These are phyloP conservation scores for Arabidopsis suecica DNA, from an alignment of 345 rosid genomes.

Conservation along the genomic window DNA sequence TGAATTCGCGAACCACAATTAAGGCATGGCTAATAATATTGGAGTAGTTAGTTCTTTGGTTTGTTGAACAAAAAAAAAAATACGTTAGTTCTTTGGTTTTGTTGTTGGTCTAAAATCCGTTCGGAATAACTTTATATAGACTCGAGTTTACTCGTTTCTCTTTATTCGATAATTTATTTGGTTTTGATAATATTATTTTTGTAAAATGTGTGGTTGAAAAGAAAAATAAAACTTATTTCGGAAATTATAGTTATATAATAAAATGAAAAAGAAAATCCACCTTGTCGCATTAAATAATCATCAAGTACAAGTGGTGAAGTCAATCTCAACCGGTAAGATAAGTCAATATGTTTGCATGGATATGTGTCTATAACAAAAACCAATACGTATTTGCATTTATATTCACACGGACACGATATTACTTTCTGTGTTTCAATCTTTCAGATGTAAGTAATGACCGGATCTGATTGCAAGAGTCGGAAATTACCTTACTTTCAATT, in stretches of 20 bases:
- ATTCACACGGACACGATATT: slow-evolving; percentile 4
- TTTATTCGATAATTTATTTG: background rate
- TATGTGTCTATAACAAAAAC: slow-evolving; percentile 15
- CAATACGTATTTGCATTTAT: slow-evolving; percentile 3
- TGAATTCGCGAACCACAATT: background rate
- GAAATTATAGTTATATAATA: background rate
- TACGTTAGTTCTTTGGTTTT: background rate
- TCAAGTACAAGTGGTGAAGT: slow-evolving; percentile 23
- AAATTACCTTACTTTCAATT: slow-evolving; percentile 28
- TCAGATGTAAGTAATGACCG: slow-evolving; percentile 3
- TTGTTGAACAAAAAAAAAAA: too few relatives aligned
- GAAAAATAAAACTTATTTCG: background rate
- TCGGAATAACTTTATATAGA: background rate
- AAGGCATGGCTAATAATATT: background rate
- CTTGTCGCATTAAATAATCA: slow-evolving; percentile 24
- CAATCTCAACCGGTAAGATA: slow-evolving; percentile 17
- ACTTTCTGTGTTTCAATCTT: background rate
- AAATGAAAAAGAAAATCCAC: background rate
- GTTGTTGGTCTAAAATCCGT: background rate
- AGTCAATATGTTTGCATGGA: slow-evolving; percentile 33
- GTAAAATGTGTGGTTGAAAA: background rate
- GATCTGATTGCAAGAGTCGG: slow-evolving; percentile 4
- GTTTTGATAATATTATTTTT: too few relatives aligned
- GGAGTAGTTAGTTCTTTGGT: background rate
- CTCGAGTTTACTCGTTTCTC: background rate